Evolutionary conservation across 83 land plant genomes (phyloP).

Genomic region (Picea abies): DNA sequence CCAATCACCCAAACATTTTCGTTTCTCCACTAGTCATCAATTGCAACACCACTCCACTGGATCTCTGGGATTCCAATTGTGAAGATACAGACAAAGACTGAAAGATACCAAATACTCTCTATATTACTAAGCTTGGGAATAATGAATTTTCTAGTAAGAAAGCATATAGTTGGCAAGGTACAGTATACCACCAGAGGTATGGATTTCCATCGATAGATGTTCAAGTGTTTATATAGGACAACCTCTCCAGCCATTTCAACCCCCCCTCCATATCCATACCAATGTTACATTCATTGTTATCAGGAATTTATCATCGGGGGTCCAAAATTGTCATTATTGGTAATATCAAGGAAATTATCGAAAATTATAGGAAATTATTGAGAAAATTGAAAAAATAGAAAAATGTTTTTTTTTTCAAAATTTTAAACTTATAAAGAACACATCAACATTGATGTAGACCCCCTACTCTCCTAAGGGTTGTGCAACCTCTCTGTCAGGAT

Average conservation of each 20-base stretch:
- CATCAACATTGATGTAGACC: no score
- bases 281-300: background rate
- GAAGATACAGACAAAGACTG: constrained; percentile 51
- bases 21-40: constrained; percentile 65
- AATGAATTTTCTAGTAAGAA: constrained; percentile 55
- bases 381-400: no score
- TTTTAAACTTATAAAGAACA: no score
- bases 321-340: no score
- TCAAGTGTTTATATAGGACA: constrained; percentile 45
- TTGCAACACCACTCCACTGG: constrained; percentile 61
- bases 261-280: constrained; percentile 67
- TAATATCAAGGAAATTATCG: no score
- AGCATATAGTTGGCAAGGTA: constrained; percentile 53
- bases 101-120: constrained; percentile 55
- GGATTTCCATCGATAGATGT: constrained; percentile 57
- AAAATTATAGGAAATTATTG: no score
- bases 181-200: constrained; percentile 55
- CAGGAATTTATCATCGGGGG: no score
- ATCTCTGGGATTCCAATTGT: constrained; percentile 59
- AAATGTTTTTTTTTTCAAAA: no score
- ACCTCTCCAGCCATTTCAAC: constrained; percentile 46
- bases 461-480: no score
- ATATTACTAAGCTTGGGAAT: constrained; percentile 59
- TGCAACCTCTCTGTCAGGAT: no score
- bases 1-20: constrained; percentile 69